Conservation (phyloP, 1,284 basidiomycete species). For the Hypsizygus ulmarius region DNA sequence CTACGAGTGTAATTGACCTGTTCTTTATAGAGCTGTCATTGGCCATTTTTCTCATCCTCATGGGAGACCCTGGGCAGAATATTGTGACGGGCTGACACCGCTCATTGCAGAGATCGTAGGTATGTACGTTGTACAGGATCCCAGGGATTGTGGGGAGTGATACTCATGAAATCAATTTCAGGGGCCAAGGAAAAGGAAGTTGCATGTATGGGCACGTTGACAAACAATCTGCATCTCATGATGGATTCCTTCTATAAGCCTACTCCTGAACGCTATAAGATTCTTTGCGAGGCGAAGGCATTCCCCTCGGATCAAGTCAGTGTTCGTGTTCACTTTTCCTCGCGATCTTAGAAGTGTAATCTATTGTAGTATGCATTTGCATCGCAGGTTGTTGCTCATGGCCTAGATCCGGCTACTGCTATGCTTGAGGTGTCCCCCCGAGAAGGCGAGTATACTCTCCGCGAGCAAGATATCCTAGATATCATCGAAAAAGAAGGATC, state of each 20-base stretch:
- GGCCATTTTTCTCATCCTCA: conserved; percentile 92
- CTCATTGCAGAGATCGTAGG: conserved; percentile 85
- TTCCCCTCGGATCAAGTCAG: conserved; percentile 94
- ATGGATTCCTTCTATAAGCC: conserved; percentile 95
- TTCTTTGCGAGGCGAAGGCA: conserved; percentile 91
- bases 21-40: conserved; percentile 69
- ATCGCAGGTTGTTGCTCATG: conserved; percentile 82
- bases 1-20: conserved; percentile 1
- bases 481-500: conserved; percentile 71
- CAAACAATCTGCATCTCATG: conserved; percentile 92
- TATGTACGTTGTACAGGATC: conserved; percentile 33
- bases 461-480: conserved; percentile 86
- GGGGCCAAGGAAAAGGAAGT: conserved; percentile 89
- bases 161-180: conserved; percentile 32
- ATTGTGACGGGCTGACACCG: conserved; percentile 72
- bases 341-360: conserved; percentile 12
- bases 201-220: conserved; percentile 91
- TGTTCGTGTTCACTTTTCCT: conserved; percentile 13
- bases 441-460: conserved; percentile 81
- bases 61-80: conserved; percentile 80
- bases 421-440: conserved; percentile 82
- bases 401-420: conserved; percentile 71
- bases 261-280: conserved; percentile 82
- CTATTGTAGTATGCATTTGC: conserved; percentile 83
- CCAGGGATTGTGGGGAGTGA: conserved; percentile 9